phyloP scores from a whole-genome alignment of 768 basidiomycete species.

The Boletus vermiculosoides region DNA sequence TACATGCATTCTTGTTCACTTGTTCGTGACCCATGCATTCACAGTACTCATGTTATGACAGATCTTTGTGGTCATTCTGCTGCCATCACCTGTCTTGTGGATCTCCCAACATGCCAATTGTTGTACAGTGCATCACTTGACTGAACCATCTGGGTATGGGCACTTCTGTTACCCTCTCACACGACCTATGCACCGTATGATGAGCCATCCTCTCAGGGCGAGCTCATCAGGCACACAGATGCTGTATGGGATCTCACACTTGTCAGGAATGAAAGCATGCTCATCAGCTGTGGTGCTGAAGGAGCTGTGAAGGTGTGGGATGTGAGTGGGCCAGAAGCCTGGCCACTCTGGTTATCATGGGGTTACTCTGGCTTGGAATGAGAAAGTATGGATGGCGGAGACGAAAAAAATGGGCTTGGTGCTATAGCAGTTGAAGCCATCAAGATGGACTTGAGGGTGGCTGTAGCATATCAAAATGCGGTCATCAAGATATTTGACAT shows the following conservation, averaged over 20 bases:
- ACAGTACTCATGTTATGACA: slow-evolving; percentile 65
- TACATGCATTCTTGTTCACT: slow-evolving; percentile 44
- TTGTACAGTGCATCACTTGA: slow-evolving; percentile 94
- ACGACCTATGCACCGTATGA: slow-evolving; percentile 96
- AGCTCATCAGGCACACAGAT: slow-evolving; percentile 90
- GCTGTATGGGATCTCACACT: slow-evolving; percentile 95
- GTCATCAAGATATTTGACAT: slow-evolving; percentile 89
- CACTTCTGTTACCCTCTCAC: slow-evolving; percentile 68
- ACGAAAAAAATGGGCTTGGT: slow-evolving; percentile 51
- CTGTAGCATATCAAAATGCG: slow-evolving; percentile 88
- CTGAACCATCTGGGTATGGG: slow-evolving; percentile 91
- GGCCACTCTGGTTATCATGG: slow-evolving; percentile 70
- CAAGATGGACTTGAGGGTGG: slow-evolving; percentile 80
- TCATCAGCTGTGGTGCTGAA: slow-evolving; percentile 90
- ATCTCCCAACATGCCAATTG: slow-evolving; percentile 70
- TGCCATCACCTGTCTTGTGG: slow-evolving; percentile 81
- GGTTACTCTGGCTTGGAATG: slow-evolving; percentile 67
- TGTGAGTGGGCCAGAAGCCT: slow-evolving; percentile 64
- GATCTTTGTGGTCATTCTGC: slow-evolving; percentile 94
- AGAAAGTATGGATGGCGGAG: slow-evolving; percentile 36
- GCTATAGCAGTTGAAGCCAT: slow-evolving; percentile 85
- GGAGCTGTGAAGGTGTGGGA: slow-evolving; percentile 95
- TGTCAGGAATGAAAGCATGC: slow-evolving; percentile 74
- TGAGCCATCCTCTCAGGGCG: slow-evolving; percentile 68
- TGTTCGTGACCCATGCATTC: slow-evolving; percentile 6